Percentiles rank a stretch among this genome's conserved stretches.
Evolutionary conservation across 176 grass and related monocot genomes (phyloP).

Genomic region (Puccinellia tenuiflora): DNA sequence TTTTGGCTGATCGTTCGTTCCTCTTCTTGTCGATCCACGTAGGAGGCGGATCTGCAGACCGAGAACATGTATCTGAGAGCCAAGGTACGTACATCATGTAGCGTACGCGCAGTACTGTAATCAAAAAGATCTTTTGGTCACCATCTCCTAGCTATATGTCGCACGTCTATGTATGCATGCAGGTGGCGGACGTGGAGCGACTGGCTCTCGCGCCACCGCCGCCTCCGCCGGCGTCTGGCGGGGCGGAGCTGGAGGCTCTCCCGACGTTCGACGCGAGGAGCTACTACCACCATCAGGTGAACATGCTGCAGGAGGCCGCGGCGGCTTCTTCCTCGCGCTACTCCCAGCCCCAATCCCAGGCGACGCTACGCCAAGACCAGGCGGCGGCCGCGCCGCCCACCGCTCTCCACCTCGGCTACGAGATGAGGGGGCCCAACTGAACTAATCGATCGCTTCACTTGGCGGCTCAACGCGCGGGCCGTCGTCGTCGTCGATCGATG

Average conservation of each 20-base stretch:
- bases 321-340: not conserved
- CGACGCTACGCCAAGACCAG: not conserved
- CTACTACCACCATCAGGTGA: conserved; percentile 4
- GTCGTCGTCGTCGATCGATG: not conserved
- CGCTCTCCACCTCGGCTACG: conserved; percentile 10
- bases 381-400: not conserved
- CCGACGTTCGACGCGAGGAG: conserved; percentile 7
- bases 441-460: not conserved
- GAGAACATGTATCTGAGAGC: conserved; percentile 14
- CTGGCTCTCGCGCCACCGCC: not conserved
- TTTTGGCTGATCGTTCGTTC: not conserved
- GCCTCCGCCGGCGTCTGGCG: not conserved
- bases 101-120: not conserved
- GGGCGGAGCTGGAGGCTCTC: conserved; percentile 1
- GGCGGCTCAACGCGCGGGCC: not conserved
- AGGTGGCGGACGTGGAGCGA: conserved; percentile 1
- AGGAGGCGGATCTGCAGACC: conserved; percentile 1
- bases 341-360: not conserved
- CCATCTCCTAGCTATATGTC: not conserved
- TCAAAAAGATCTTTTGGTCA: not conserved
- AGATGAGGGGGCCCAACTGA: not conserved
- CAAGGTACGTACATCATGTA: not conserved
- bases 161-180: not conserved
- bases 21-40: not conserved
- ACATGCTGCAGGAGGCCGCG: conserved; percentile 10